phyloP scores from a whole-genome alignment of 768 basidiomycete species.

The Suillus subaureus region DNA sequence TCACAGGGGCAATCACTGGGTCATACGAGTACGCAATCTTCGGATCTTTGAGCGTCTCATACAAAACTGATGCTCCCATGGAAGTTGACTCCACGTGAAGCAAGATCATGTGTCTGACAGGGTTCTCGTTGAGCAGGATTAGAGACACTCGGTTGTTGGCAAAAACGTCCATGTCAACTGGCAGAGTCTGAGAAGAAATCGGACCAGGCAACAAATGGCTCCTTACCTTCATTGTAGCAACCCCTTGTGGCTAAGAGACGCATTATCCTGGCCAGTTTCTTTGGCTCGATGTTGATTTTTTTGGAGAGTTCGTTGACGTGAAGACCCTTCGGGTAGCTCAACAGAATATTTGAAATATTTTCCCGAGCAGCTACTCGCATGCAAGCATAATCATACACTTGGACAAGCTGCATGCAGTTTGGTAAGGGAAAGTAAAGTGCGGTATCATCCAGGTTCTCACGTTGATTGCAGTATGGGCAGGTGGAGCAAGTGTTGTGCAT shows the following conservation, averaged over 20 bases:
- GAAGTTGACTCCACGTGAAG: slow-evolving; percentile 20
- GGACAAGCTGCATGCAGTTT: slow-evolving; percentile 21
- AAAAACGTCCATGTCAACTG: slow-evolving; percentile 34
- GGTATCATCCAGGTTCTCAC: slow-evolving; percentile 21
- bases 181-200: neutral
- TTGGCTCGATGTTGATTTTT: slow-evolving; percentile 21
- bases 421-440: neutral
- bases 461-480: slow-evolving; percentile 34
- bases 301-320: slow-evolving; percentile 32
- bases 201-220: neutral
- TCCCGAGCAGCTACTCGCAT: slow-evolving; percentile 30
- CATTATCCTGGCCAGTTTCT: slow-evolving; percentile 33
- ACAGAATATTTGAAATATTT: slow-evolving; percentile 31
- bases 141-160: slow-evolving; percentile 39
- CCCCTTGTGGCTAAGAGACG: slow-evolving; percentile 33
- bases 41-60: slow-evolving; percentile 32
- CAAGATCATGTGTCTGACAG: slow-evolving; percentile 22
- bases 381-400: slow-evolving; percentile 32
- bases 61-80: slow-evolving; percentile 23
- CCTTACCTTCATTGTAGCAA: slow-evolving; percentile 34
- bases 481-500: slow-evolving; percentile 36
- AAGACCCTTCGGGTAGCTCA: slow-evolving; percentile 30
- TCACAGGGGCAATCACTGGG: slow-evolving; percentile 24
- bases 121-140: slow-evolving; percentile 26
- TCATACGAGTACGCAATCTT: slow-evolving; percentile 20